Evolutionary conservation across 371 early-diverging fungal genomes (phyloP).

Genomic region (Lichtheimia corymbifera): DNA sequence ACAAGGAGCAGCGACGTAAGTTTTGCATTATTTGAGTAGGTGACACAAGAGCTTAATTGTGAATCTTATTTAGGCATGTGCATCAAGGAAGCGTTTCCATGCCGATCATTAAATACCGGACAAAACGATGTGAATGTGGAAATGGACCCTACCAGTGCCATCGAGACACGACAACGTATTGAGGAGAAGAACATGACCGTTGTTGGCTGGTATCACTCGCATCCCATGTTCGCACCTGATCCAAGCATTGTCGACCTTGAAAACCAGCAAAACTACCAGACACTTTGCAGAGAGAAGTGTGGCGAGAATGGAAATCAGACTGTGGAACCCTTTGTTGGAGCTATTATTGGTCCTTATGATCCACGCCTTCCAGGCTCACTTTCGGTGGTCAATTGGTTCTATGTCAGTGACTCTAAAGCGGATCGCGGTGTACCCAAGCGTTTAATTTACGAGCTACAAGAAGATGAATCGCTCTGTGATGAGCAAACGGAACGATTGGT

Average conservation of each 20-base stretch:
- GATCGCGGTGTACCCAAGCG: constrained; percentile 61
- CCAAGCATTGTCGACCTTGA: constrained; percentile 62
- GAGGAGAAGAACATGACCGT: constrained; percentile 70
- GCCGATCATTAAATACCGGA: constrained; percentile 69
- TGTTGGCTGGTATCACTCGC: constrained; percentile 75
- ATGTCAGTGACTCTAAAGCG: constrained; percentile 47
- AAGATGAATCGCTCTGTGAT: constrained; percentile 48
- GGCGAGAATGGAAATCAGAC: constrained; percentile 5
- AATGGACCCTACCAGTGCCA: constrained; percentile 83
- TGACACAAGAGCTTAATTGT: neutral
- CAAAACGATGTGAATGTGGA: constrained; percentile 85
- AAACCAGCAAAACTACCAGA: constrained; percentile 84
- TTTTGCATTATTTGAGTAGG: neutral
- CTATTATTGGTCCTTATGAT: constrained; percentile 87
- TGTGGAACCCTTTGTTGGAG: constrained; percentile 87
- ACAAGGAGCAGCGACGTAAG: constrained; percentile 46
- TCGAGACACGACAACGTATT: constrained; percentile 76
- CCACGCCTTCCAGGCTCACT: constrained; percentile 76
- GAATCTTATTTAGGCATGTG: constrained; percentile 36
- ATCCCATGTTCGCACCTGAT: constrained; percentile 43
- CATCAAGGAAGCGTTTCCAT: constrained; percentile 71
- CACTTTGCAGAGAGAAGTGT: constrained; percentile 57
- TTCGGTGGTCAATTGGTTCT: constrained; percentile 86
- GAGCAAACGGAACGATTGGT: constrained; percentile 59
- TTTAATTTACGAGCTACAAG: constrained; percentile 60